Evolutionary conservation across 1,284 basidiomycete species (phyloP), one percentile per base, ranked within the genome.

Genomic region (Vanrija sp.): DNA sequence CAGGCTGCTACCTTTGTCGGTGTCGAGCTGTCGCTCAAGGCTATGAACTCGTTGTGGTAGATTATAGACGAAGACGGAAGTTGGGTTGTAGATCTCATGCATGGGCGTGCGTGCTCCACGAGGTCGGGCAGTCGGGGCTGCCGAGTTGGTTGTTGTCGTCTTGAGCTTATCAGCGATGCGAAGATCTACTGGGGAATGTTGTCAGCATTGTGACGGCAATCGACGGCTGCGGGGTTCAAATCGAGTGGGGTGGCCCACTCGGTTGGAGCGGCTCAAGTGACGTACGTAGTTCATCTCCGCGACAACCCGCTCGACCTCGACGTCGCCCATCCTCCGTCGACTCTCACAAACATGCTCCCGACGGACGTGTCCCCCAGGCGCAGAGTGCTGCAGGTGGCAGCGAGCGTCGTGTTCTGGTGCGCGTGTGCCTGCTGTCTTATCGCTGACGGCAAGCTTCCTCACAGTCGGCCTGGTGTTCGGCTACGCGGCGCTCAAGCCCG

Each of bases 1-100:
- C 31, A 31, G 31, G 69, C 68, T 16, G 71, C 69, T 4, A 76
- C 74, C 1, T 77, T 77, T 57, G 60, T 77, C 22, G 76, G 76
- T 38, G 75, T 76, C 49, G 76, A 77, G 56, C 53, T 77, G 16
- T 69, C 71, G 47, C 56, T 77, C 54, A 71, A 73, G 56, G 57
- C 63, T n/a, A 77, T 77, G 76, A 66, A 76, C 61, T 57, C 37
- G 43, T 16, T 71, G 39, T 75, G 69, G 68, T 75, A 62, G 47
- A 46, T 31, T 31, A 31, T 31, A 31, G 31, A 31, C 12, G 31
- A 31, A 31, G 31, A 27, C 15, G n/a, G 12, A 14, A 9, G 31
- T 31, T 14, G 12, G 31, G 31, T 31, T 31, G 31, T 31, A 31
- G 31, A 31, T 31, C n/a, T 31, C 31, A 31, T 31, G 31, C 31